Percentiles rank a stretch among this genome's conserved stretches.
These are phyloP conservation scores for Xylaria sp. DNA, from an alignment of 2,329 filamentous ascomycete species.

Conservation along the genomic window DNA sequence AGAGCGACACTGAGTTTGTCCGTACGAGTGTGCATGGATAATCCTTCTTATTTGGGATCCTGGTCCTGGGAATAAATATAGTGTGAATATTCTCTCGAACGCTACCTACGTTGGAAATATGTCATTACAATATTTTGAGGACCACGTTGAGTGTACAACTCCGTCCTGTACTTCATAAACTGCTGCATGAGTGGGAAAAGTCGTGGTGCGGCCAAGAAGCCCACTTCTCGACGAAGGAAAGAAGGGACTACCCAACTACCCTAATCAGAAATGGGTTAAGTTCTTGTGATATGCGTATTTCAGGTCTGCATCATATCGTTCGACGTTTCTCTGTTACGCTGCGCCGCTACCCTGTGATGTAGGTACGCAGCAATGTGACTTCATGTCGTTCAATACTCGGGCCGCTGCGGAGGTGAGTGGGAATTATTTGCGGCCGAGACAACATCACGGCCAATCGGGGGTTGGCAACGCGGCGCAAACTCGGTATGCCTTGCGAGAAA, in stretches of 20 bases:
- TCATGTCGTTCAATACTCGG: background rate
- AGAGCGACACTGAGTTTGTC: background rate
- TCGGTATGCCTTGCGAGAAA: slow-evolving; percentile 6
- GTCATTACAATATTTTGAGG: slow-evolving; percentile 11
- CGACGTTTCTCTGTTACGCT: slow-evolving; percentile 2
- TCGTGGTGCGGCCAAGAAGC: slow-evolving; percentile 17
- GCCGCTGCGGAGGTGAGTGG: background rate
- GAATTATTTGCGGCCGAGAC: background rate
- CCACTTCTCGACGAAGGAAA: background rate
- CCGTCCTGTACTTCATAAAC: background rate
- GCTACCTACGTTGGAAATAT: slow-evolving; percentile 12
- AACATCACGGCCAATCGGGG: slow-evolving; percentile 14
- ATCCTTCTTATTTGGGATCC: slow-evolving; percentile 19
- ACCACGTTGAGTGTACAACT: too few relatives aligned
- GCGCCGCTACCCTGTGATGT: background rate
- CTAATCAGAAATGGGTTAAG: background rate
- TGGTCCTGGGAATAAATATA: background rate
- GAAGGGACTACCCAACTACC: background rate
- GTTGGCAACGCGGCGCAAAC: slow-evolving; percentile 3
- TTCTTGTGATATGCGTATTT: slow-evolving; percentile 3
- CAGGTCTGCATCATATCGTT: slow-evolving; percentile 11
- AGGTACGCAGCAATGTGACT: slow-evolving; percentile 13
- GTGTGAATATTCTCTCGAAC: background rate
- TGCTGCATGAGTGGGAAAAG: slow-evolving; percentile 10
- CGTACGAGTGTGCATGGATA: background rate